These are phyloP conservation scores for Penicillium frequentans DNA, from an alignment of 2,329 filamentous ascomycete genomes.

Conservation along the genomic window DNA sequence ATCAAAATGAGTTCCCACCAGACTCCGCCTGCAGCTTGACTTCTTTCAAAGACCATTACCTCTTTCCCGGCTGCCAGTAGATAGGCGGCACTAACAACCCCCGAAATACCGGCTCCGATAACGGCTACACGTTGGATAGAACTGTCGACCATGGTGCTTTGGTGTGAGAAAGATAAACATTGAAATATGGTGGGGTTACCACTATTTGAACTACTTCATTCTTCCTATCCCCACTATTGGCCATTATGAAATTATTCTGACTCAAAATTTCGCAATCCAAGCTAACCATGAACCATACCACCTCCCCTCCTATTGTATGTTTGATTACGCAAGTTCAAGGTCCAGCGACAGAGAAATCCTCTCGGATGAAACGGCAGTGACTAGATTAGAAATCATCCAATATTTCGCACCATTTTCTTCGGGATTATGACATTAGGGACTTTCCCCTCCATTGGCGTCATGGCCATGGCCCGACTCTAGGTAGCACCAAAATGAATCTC, in stretches of 20 bases:
- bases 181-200: not conserved
- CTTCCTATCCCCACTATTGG: not conserved
- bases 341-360: not conserved
- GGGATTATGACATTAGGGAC: slow-evolving; percentile 24
- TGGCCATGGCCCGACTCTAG: not conserved
- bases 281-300: not conserved
- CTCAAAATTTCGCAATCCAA: slow-evolving; percentile 12
- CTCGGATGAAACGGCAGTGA: slow-evolving; percentile 6
- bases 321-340: not conserved
- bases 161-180: not conserved
- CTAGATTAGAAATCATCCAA: slow-evolving; percentile 11
- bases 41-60: slow-evolving; percentile 57
- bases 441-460: not conserved
- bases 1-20: slow-evolving; percentile 44
- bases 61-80: slow-evolving; percentile 48
- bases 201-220: not conserved
- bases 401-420: slow-evolving; percentile 21
- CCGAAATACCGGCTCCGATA: slow-evolving; percentile 55
- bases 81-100: slow-evolving; percentile 50
- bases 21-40: slow-evolving; percentile 53
- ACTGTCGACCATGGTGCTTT: slow-evolving; percentile 19
- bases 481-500: not conserved
- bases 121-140: slow-evolving; percentile 41
- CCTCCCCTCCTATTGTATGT: not conserved
- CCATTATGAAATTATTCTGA: slow-evolving; percentile 3